phyloP scores from a whole-genome alignment of 2,329 filamentous ascomycete genomes.

The Colletotrichum abscissum region DNA sequence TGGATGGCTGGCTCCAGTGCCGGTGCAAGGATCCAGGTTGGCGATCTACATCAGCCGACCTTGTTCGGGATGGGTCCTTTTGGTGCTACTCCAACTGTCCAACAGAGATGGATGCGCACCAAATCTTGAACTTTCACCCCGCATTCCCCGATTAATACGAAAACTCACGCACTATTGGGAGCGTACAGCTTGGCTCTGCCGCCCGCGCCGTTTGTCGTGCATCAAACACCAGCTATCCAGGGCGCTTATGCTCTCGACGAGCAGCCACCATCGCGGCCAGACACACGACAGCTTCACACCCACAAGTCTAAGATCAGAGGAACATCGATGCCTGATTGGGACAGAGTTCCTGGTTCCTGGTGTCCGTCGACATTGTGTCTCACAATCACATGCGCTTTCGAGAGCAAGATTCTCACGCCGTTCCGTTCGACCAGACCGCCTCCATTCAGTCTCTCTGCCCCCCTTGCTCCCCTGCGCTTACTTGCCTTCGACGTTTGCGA shows the following conservation, averaged over 20 bases:
- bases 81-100: background rate
- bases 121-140: conserved; percentile 12
- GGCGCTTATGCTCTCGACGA: conserved; percentile 15
- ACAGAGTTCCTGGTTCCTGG: conserved; percentile 34
- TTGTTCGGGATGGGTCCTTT: conserved; percentile 3
- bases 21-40: conserved; percentile 28
- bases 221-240: background rate
- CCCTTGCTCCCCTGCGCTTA: background rate
- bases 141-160: conserved; percentile 11
- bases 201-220: conserved; percentile 1
- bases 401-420: background rate
- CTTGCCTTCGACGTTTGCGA: conserved; percentile 5
- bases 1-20: conserved; percentile 21
- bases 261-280: conserved; percentile 1
- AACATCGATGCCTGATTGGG: conserved; percentile 19
- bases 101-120: background rate
- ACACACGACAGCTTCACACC: conserved; percentile 7
- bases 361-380: conserved; percentile 11
- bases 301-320: conserved; percentile 13
- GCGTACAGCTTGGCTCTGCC: conserved; percentile 11
- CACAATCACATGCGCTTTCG: conserved; percentile 20
- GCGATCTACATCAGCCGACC: conserved; percentile 31
- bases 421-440: background rate
- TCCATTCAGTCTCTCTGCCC: background rate
- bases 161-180: conserved; percentile 14